Base-by-base conservation (phyloP, 2,329 filamentous ascomycete genomes). In the Exophiala calicioides region DNA sequence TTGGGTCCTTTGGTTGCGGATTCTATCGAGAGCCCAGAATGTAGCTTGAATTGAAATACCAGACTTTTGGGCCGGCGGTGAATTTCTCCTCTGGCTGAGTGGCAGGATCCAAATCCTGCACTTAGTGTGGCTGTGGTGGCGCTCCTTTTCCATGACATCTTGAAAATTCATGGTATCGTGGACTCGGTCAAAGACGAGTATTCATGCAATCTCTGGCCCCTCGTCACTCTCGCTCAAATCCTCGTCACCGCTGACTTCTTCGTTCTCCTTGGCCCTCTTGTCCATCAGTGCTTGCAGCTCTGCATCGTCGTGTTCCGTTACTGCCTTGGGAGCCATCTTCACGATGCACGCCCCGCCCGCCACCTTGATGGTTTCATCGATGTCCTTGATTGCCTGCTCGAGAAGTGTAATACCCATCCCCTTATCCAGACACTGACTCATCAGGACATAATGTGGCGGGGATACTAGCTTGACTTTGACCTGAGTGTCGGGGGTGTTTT, bases 391-490 rank as follows among this genome's bases (percentile, higher is more conserved):
- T 13, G 93, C 89, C 64, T 89, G 85, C 69, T 95, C 88, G 59
- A 98, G 75, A 54, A 85, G 81, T 53, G 82, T 75, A 62, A 98
- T 95, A 49, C 93, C 93, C 40, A 84, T 75, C 56, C 72, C 82
- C 79, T 98, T 98, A 74, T 98, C 93, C 67, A 97, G 74, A 67
- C 91, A 96, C 62, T 94, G 93, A 71, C 84, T 94, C 47, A 91
- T 97, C 55, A 98, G 78, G 58, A 98, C 93, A 68, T 97, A 98
- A 48, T 98, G 82, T 24, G 93, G 94, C 32, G 93, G 93, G 19
- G 90, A 95, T n/a, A 98, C 93, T 39, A 98, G 85, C 74, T 90
- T 91, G 68, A 97, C 93, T 79, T 97, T 97, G 74, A 98, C 90
- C 70, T 95, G 89, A 62, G 85, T 93, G 45, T 96, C 90, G 44